A percentile compares a stretch with the other conserved stretches of the same genome.
Conservation (phyloP, 305 asterid species). For the Caryopteris hybrid region DNA sequence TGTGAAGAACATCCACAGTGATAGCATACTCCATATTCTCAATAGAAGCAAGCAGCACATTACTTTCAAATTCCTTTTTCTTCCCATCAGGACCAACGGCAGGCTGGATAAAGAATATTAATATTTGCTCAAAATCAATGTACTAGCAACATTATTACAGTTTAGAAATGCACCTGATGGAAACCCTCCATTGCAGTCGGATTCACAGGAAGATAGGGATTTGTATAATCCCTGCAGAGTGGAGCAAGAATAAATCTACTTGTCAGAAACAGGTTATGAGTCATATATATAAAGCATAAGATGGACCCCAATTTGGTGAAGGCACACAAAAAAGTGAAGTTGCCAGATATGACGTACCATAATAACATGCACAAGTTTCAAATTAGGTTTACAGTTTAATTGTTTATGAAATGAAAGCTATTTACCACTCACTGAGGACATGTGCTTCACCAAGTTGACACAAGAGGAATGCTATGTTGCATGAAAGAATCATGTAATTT, state of each 20-base stretch:
- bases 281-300: neutral
- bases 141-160: conserved; percentile 1
- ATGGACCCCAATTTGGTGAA: neutral
- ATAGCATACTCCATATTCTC: conserved; percentile 88
- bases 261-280: conserved; percentile 15
- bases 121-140: conserved; percentile 9
- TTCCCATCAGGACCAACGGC: conserved; percentile 80
- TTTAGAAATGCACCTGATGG: conserved; percentile 49
- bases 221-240: conserved; percentile 72
- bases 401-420: neutral
- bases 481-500: neutral
- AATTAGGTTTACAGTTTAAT: neutral
- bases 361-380: neutral
- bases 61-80: conserved; percentile 66
- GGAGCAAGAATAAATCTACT: conserved; percentile 19
- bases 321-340: neutral
- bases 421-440: neutral
- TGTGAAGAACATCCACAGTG: conserved; percentile 68
- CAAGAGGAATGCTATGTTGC: neutral
- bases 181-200: conserved; percentile 77
- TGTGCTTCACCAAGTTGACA: conserved; percentile 3
- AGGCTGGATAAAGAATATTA: conserved; percentile 48
- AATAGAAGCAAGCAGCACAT: conserved; percentile 74
- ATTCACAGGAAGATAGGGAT: conserved; percentile 80
- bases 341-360: neutral